Conservation (phyloP, 1,284 basidiomycete species). For the Singerocomus inundabilis region DNA sequence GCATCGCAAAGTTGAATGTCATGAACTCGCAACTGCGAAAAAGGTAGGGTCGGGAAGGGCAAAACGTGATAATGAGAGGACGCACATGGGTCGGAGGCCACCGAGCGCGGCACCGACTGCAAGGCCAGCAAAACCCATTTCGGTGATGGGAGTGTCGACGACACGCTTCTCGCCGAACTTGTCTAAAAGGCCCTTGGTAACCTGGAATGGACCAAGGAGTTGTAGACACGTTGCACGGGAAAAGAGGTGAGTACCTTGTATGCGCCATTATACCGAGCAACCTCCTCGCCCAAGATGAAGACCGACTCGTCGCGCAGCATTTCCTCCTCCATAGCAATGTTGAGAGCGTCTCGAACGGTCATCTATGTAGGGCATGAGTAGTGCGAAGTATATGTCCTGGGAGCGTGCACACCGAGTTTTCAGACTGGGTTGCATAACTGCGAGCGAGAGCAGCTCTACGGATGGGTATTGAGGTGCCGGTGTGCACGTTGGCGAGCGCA, state of each 20-base stretch:
- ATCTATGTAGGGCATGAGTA: slow-evolving; percentile 52
- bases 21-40: slow-evolving; percentile 93
- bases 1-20: slow-evolving; percentile 97
- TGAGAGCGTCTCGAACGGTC: slow-evolving; percentile 98
- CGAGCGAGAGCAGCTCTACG: slow-evolving; percentile 49
- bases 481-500: slow-evolving; percentile 46
- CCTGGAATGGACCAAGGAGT: slow-evolving; percentile 43
- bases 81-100: slow-evolving; percentile 89
- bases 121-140: slow-evolving; percentile 98
- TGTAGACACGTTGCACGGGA: neutral
- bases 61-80: slow-evolving; percentile 3
- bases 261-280: slow-evolving; percentile 98
- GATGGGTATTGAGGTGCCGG: slow-evolving; percentile 38
- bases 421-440: slow-evolving; percentile 61
- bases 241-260: slow-evolving; percentile 76
- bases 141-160: slow-evolving; percentile 96
- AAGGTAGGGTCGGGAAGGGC: slow-evolving; percentile 9
- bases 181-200: slow-evolving; percentile 97
- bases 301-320: slow-evolving; percentile 96
- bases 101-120: slow-evolving; percentile 94
- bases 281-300: slow-evolving; percentile 97
- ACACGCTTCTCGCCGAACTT: slow-evolving; percentile 99
- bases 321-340: slow-evolving; percentile 99
- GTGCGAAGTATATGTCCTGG: neutral
- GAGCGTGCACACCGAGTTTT: slow-evolving; percentile 50